Conservation (phyloP, 352 stramenopile genomes). For the Globisporangium radiosum region DNA sequence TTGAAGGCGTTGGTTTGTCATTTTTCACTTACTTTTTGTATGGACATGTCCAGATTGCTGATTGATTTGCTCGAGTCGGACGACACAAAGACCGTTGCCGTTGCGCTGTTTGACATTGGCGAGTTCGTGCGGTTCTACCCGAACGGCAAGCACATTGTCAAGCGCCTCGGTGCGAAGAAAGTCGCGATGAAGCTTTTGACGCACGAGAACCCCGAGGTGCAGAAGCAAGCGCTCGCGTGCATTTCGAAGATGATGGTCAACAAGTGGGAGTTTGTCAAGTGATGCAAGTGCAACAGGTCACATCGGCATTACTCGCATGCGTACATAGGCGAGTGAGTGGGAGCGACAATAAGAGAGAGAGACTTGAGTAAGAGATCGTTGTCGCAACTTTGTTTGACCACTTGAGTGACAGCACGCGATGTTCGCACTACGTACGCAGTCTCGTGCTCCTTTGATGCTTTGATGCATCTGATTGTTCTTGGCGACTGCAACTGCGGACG, state of each 20-base stretch:
- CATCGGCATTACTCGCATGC: too few relatives aligned
- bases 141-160: slow-evolving; percentile 94
- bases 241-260: slow-evolving; percentile 99
- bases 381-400: too few relatives aligned
- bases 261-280: slow-evolving; percentile 96
- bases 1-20: too few relatives aligned
- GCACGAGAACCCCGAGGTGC: slow-evolving; percentile 94
- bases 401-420: too few relatives aligned
- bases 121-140: slow-evolving; percentile 98
- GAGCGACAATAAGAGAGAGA: too few relatives aligned
- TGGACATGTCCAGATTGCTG: slow-evolving; percentile 61
- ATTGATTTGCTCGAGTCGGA: slow-evolving; percentile 91
- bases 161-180: slow-evolving; percentile 95
- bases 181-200: slow-evolving; percentile 97
- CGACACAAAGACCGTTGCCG: slow-evolving; percentile 91
- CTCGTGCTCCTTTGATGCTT: too few relatives aligned
- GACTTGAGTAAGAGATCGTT: too few relatives aligned
- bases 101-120: slow-evolving; percentile 96
- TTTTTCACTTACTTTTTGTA: too few relatives aligned
- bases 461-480: too few relatives aligned
- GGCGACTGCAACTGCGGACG: too few relatives aligned
- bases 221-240: slow-evolving; percentile 96
- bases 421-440: too few relatives aligned
- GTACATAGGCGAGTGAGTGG: too few relatives aligned
- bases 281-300: slow-evolving; percentile 4